Percentiles rank a stretch among this genome's conserved stretches.
These are phyloP conservation scores for Colletotrichum horii DNA, from an alignment of 2,329 filamentous ascomycete species.

Conservation along the genomic window DNA sequence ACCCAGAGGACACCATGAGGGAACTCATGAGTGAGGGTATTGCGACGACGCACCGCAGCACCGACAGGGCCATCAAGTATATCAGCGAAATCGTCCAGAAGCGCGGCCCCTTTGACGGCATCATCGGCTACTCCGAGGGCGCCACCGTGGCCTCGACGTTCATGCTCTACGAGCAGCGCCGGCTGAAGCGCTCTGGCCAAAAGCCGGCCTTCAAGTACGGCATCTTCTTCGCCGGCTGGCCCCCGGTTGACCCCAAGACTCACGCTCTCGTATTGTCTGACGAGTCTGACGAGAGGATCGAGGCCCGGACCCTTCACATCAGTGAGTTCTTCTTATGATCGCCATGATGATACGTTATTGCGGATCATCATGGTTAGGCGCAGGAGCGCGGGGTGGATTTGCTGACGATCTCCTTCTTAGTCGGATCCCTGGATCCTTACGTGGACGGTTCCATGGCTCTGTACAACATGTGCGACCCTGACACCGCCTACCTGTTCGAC, in stretches of 20 bases:
- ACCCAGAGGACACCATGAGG: constrained; percentile 61
- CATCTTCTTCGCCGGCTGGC: constrained; percentile 61
- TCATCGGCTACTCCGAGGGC: constrained; percentile 67
- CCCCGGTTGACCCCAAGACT: constrained; percentile 48
- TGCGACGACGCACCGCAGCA: constrained; percentile 41
- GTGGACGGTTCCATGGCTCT: constrained; percentile 65
- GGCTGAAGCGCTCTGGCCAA: constrained; percentile 24
- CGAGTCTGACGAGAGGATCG: constrained; percentile 52
- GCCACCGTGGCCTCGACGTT: constrained; percentile 60
- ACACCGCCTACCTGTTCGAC: constrained; percentile 66
- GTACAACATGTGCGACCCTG: constrained; percentile 65
- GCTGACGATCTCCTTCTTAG: constrained; percentile 30
- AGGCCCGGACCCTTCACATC: constrained; percentile 58
- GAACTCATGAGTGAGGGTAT: constrained; percentile 48
- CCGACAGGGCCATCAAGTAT: constrained; percentile 45
- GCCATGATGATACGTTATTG: not conserved
- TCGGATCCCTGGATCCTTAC: constrained; percentile 64
- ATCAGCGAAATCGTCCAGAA: constrained; percentile 51
- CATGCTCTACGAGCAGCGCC: constrained; percentile 54
- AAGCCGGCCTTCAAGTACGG: constrained; percentile 49
- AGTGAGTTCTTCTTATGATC: constrained; percentile 36
- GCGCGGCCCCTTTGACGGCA: constrained; percentile 52
- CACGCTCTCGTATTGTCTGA: constrained; percentile 54
- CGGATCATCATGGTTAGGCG: not conserved
- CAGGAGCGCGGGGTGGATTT: not conserved